These are phyloP conservation scores for Ophiocordyceps australis DNA, from an alignment of 2,329 filamentous ascomycete species.

Conservation along the genomic window DNA sequence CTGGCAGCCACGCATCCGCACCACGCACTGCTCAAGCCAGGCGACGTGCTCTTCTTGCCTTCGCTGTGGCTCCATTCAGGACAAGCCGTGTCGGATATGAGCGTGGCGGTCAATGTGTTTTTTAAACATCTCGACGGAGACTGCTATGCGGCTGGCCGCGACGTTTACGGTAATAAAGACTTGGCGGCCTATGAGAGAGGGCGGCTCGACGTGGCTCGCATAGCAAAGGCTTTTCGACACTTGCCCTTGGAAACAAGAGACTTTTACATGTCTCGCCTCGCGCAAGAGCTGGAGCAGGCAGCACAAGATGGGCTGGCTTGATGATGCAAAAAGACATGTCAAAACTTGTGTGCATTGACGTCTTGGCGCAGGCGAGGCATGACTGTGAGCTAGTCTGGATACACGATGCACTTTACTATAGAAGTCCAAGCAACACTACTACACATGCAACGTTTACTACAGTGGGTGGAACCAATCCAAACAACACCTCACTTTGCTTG, in stretches of 20 bases:
- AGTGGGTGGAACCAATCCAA: too few relatives aligned
- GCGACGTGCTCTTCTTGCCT: conserved; percentile 67
- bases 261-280: conserved; percentile 61
- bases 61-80: conserved; percentile 73
- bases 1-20: conserved; percentile 39
- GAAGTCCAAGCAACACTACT: too few relatives aligned
- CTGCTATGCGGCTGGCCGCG: conserved; percentile 57
- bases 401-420: too few relatives aligned
- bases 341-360: too few relatives aligned
- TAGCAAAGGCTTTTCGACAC: conserved; percentile 43
- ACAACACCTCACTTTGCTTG: too few relatives aligned
- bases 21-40: conserved; percentile 46
- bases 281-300: conserved; percentile 37
- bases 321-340: too few relatives aligned
- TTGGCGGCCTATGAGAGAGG: conserved; percentile 72
- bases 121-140: conserved; percentile 52
- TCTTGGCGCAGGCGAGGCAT: too few relatives aligned
- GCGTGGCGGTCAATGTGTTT: conserved; percentile 79
- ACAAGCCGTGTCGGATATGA: conserved; percentile 35
- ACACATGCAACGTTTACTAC: too few relatives aligned
- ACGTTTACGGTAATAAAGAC: conserved; percentile 81
- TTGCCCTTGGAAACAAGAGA: conserved; percentile 47
- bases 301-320: too few relatives aligned
- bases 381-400: too few relatives aligned
- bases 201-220: conserved; percentile 50